These are phyloP conservation scores for Mangifera indica DNA, from an alignment of 345 rosid genomes.

Conservation along the genomic window DNA sequence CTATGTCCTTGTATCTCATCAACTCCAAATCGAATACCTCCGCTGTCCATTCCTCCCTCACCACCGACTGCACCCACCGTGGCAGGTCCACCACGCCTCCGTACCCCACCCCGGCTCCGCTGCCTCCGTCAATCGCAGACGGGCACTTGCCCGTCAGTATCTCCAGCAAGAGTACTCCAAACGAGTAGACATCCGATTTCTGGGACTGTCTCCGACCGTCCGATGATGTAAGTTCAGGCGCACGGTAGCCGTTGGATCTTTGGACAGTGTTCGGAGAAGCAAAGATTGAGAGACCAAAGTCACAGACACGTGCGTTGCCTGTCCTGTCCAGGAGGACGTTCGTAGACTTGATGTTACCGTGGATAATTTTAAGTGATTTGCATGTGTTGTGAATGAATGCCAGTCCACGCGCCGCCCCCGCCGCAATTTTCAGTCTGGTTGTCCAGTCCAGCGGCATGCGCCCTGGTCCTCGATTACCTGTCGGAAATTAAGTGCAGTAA, in stretches of 20 bases:
- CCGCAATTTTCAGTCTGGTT: slow-evolving; percentile 76
- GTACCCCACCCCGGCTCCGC: slow-evolving; percentile 42
- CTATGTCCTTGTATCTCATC: slow-evolving; percentile 81
- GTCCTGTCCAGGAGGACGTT: slow-evolving; percentile 71
- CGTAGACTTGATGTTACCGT: slow-evolving; percentile 85
- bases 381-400: slow-evolving; percentile 70
- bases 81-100: slow-evolving; percentile 65
- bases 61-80: slow-evolving; percentile 77
- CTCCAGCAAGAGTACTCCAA: slow-evolving; percentile 74
- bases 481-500: neutral
- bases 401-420: slow-evolving; percentile 77
- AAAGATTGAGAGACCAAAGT: slow-evolving; percentile 63
- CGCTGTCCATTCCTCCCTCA: slow-evolving; percentile 88
- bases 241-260: slow-evolving; percentile 70
- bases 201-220: slow-evolving; percentile 56
- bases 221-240: slow-evolving; percentile 45
- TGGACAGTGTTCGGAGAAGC: slow-evolving; percentile 35
- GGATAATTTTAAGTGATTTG: slow-evolving; percentile 69
- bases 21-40: slow-evolving; percentile 83
- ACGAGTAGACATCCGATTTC: slow-evolving; percentile 76
- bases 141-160: slow-evolving; percentile 81
- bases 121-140: slow-evolving; percentile 44
- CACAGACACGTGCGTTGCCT: slow-evolving; percentile 63
- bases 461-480: slow-evolving; percentile 93
- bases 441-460: slow-evolving; percentile 88